A percentile compares a stretch with the other conserved stretches of the same genome.
Conservation (phyloP, 768 basidiomycete species). For the Mycena pura region DNA sequence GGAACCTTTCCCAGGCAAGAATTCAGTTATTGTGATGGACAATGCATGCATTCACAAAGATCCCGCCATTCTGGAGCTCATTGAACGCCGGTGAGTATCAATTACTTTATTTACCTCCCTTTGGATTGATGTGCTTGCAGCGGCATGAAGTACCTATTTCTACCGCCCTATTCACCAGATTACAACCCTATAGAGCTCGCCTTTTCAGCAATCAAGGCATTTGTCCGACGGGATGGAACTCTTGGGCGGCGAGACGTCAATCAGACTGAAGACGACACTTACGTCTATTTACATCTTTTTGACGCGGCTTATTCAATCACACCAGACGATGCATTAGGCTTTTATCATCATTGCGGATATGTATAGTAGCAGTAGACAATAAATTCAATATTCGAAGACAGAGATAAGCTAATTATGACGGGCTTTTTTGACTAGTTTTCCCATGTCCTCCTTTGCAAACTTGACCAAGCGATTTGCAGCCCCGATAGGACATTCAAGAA, state of each 20-base stretch:
- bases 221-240: constrained; percentile 16
- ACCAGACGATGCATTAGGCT: background rate
- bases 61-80: background rate
- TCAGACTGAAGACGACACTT: constrained; percentile 7
- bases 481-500: background rate
- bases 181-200: constrained; percentile 42
- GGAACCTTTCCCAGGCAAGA: background rate
- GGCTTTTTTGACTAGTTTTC: background rate
- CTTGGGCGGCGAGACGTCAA: constrained; percentile 4
- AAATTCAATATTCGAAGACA: no score
- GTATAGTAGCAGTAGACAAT: background rate
- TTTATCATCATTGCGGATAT: constrained; percentile 16
- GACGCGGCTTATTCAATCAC: constrained; percentile 4
- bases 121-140: background rate
- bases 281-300: constrained; percentile 13
- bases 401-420: no score
- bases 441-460: constrained; percentile 2
- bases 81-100: background rate
- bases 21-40: no score
- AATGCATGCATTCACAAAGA: background rate
- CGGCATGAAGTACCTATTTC: constrained; percentile 32
- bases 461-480: background rate
- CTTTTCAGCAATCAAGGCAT: constrained; percentile 30
- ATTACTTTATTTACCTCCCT: background rate
- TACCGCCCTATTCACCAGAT: constrained; percentile 46